Percentiles rank a stretch among this genome's conserved stretches.
Evolutionary conservation across 352 stramenopile species (phyloP).

Genomic region (Phytophthora ohioensis): DNA sequence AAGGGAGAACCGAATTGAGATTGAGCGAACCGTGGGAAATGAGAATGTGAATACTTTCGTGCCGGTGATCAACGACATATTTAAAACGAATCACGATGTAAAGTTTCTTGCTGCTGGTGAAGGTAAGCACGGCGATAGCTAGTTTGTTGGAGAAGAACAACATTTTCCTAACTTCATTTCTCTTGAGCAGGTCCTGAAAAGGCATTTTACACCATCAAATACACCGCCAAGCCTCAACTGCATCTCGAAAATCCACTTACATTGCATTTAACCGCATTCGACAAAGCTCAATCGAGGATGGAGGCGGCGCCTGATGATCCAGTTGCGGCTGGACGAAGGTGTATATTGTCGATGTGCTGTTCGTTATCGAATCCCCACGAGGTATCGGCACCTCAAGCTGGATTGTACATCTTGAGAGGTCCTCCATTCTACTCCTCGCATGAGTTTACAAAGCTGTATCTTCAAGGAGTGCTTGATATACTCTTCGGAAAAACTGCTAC

Average conservation of each 20-base stretch:
- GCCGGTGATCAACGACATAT: background rate
- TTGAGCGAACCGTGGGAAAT: too few relatives aligned
- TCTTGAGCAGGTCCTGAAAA: constrained; percentile 4
- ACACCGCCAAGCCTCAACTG: constrained; percentile 1
- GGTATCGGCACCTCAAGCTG: background rate
- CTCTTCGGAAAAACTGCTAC: background rate
- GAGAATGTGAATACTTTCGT: too few relatives aligned
- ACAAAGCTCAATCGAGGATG: constrained; percentile 1
- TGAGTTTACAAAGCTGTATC: constrained; percentile 1
- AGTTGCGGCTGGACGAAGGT: background rate
- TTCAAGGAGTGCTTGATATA: background rate
- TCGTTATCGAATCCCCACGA: constrained; percentile 11
- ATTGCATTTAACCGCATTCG: constrained; percentile 8
- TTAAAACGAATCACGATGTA: constrained; percentile 13
- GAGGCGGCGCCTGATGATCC: background rate
- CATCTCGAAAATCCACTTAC: constrained; percentile 10
- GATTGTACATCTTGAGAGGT: constrained; percentile 2
- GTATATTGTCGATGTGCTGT: constrained; percentile 17
- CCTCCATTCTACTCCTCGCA: constrained; percentile 1
- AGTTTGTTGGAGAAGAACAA: too few relatives aligned
- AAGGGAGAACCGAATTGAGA: too few relatives aligned
- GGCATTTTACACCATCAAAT: constrained; percentile 10
- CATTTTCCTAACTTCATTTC: background rate
- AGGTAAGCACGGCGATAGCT: background rate
- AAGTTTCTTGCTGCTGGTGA: constrained; percentile 10